Base-by-base conservation (phyloP, 441 rosid genomes). In the Pelargonium myrrhifolium region DNA sequence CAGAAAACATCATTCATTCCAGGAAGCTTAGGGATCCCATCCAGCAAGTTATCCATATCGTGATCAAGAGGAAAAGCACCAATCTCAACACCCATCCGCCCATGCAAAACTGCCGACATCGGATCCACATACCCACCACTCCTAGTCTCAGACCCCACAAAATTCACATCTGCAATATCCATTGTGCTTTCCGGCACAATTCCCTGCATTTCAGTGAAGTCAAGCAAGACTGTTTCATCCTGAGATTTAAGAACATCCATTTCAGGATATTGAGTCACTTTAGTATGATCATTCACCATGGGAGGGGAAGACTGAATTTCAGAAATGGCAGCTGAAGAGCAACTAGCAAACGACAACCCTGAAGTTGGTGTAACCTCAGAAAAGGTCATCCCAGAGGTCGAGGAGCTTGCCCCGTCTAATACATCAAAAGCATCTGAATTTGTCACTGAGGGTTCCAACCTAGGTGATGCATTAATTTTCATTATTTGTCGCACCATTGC, bases 1-100 rank as follows among this genome's bases (percentile, higher is more conserved):
- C 86, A 86, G 71, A 86, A 86, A 12, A 78, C 76, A 69, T 83
- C 86, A 73, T 74, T 77, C 18, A 83, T 69, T 24, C 81, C 83
- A 0, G 84, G 88, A 59, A 84, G 84, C 76, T 76, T 76, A 64
- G 84, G 73, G 55, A 42, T 65, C 66, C 61, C 84, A 28, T 79
- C 84, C 69, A 75, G 68, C 65, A 84, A 69, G 45, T 73, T 72
- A 11, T 72, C 80, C 69, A 65, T 65, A 63, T 79, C 78, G 9
- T 47, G 75, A 56, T 76, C 81, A 1, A 77, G 66, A 76, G 85
- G 78, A 60, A 81, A 35, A 18, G 63, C 61, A 66, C 70, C 82
- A 18, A 76, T 61, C 65, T 83, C 78, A 6, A 74, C 5, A 62
- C 26, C 56, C 21, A 77, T 55, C 37, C 72, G 17, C n/a, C 67